Conservation (phyloP, 371 early-diverging fungal genomes). For the Rhizopus delemar region DNA sequence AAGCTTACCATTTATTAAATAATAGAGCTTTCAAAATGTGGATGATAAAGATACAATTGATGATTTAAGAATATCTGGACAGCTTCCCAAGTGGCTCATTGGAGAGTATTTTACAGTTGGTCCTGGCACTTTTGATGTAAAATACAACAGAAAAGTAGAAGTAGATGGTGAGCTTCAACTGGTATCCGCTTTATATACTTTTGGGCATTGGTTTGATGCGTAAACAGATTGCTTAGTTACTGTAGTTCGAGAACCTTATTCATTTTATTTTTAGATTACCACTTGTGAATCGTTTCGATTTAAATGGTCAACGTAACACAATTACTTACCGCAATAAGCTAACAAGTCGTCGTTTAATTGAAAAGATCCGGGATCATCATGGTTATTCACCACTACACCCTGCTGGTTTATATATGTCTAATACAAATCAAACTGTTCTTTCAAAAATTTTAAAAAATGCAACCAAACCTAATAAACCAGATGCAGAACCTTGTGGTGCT, state of each 20-base stretch:
- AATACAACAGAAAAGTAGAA: conserved; percentile 62
- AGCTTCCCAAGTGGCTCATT: conserved; percentile 64
- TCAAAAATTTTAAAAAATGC: conserved; percentile 59
- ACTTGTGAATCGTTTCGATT: conserved; percentile 63
- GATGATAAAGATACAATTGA: conserved; percentile 41
- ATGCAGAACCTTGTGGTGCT: conserved; percentile 61
- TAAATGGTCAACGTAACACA: conserved; percentile 54
- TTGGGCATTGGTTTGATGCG: conserved; percentile 77
- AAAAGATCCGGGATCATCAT: conserved; percentile 69
- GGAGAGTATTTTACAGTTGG: conserved; percentile 68
- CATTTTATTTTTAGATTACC: conserved; percentile 44
- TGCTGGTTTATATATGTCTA: conserved; percentile 65
- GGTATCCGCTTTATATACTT: conserved; percentile 61
- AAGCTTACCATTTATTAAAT: background rate
- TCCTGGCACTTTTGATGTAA: conserved; percentile 64
- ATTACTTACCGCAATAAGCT: conserved; percentile 63
- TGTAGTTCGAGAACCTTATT: background rate
- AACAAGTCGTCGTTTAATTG: conserved; percentile 57
- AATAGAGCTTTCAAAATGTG: conserved; percentile 50
- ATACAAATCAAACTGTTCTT: conserved; percentile 69
- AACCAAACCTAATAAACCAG: conserved; percentile 48
- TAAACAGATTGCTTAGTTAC: conserved; percentile 24
- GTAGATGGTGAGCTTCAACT: conserved; percentile 63
- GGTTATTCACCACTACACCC: conserved; percentile 68
- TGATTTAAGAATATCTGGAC: conserved; percentile 50